These are phyloP conservation scores for Tricholoma saponaceum DNA, from an alignment of 768 basidiomycete genomes.

Conservation along the genomic window DNA sequence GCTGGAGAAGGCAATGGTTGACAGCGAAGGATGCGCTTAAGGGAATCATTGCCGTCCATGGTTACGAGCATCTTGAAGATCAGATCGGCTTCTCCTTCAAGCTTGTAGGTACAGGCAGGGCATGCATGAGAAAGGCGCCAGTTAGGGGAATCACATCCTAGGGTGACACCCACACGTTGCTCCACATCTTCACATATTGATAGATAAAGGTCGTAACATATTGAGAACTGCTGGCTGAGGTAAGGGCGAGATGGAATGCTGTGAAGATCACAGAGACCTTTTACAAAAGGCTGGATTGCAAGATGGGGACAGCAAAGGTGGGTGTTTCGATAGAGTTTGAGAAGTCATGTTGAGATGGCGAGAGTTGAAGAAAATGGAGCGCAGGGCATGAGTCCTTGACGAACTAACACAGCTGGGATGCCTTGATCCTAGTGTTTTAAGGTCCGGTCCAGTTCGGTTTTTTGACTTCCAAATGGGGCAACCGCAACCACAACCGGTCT, in stretches of 20 bases:
- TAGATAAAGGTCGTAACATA: slow-evolving; percentile 21
- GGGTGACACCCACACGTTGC: background rate
- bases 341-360: slow-evolving; percentile 10
- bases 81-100: background rate
- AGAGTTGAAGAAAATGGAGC: slow-evolving; percentile 12
- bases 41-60: too few relatives aligned
- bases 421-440: too few relatives aligned
- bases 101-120: slow-evolving; percentile 1
- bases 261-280: slow-evolving; percentile 26
- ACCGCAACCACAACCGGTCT: too few relatives aligned
- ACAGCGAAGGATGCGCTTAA: background rate
- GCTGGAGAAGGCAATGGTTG: background rate
- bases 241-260: slow-evolving; percentile 11
- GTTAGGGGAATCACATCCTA: background rate
- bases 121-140: slow-evolving; percentile 4
- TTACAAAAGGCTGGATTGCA: slow-evolving; percentile 22
- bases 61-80: slow-evolving; percentile 7
- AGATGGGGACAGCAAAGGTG: slow-evolving; percentile 21
- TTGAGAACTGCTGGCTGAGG: slow-evolving; percentile 17
- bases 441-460: too few relatives aligned
- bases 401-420: slow-evolving; percentile 12
- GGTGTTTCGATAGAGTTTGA: slow-evolving; percentile 18
- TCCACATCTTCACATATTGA: background rate
- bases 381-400: slow-evolving; percentile 17
- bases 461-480: too few relatives aligned